Evolutionary conservation across 2,329 filamentous ascomycete genomes (phyloP), one percentile per base, ranked within the genome.

Genomic region (Sarocladium brachiariae): DNA sequence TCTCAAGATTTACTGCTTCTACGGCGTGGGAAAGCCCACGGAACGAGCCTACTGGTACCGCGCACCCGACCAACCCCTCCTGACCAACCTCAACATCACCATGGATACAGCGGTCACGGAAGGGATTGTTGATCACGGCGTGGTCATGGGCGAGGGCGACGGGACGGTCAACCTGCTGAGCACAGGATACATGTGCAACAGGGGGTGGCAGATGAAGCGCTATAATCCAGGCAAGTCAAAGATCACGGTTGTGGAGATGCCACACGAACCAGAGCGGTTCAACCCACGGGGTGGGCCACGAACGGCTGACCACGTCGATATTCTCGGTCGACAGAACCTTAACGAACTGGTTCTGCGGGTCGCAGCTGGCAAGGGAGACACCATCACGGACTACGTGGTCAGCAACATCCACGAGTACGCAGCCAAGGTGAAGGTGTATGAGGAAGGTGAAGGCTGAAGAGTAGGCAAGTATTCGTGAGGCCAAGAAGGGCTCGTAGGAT

Each of bases 1-100:
- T 61, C 73, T 99, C 61, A 96, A 96, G 65, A 89, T 99, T 11
- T 97, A 91, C 70, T 97, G 93, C 70, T 97, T 99, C 72, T 97
- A 99, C 64, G 93, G 87, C 18, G 83, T 96, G 3, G 92, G 92
- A 2, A 99, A 97, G 65, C 86, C 88, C 3, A 97, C 92, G 0
- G 92, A 99, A 68, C 81, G 92, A 51, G 84, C 84, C 14, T 99
- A 97, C 65, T 99, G 87, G 65, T 99, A 99, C 69, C 84, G 86
- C 27, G 64, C 73, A 1, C 75, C 80, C 0, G 87, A 92, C 41
- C 71, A 74, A 10, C 81, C 88, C 8, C 69, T 77, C 0, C 60
- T 80, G n/a, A 83, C 81, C 6, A 82, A 78, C 16, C 73, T 89
- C 16, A 89, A 89, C 59, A 81, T 89, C 57, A 87, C 84, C 2